A percentile compares a stretch with the other conserved stretches of the same genome.
Evolutionary conservation across 495 filamentous ascomycete genomes (phyloP).

Genomic region (Talaromyces proteolyticus): DNA sequence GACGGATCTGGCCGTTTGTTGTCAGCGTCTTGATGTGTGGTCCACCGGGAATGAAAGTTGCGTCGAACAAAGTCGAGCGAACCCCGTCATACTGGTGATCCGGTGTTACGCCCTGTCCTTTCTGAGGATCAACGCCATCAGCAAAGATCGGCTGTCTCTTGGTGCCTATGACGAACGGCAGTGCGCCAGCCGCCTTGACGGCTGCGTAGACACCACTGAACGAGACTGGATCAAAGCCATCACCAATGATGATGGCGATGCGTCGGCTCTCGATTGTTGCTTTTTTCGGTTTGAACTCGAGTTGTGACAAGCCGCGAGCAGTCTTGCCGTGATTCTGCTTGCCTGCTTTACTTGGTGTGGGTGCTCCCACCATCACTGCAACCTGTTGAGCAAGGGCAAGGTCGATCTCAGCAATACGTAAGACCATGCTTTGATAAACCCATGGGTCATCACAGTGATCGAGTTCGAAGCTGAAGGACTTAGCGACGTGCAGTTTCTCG

Average conservation of each 20-base stretch:
- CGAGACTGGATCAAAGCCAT: conserved; percentile 67
- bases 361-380: conserved; percentile 62
- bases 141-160: conserved; percentile 49
- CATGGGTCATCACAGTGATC: conserved; percentile 84
- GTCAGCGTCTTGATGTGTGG: conserved; percentile 53
- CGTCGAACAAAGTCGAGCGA: conserved; percentile 84
- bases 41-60: conserved; percentile 74
- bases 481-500: conserved; percentile 66
- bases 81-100: conserved; percentile 80
- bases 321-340: conserved; percentile 61
- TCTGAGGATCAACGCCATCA: conserved; percentile 36
- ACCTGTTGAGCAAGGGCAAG: conserved; percentile 65
- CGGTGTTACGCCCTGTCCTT: conserved; percentile 52
- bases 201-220: conserved; percentile 60
- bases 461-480: conserved; percentile 75
- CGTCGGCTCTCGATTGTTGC: conserved; percentile 67
- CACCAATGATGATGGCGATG: conserved; percentile 74
- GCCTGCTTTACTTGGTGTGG: conserved; percentile 44
- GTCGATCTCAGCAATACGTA: conserved; percentile 69
- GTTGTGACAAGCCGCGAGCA: conserved; percentile 60
- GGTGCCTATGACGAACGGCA: conserved; percentile 69
- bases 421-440: conserved; percentile 67
- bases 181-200: conserved; percentile 53
- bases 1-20: conserved; percentile 69
- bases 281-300: conserved; percentile 53